Percentiles rank a stretch among this genome's conserved stretches.
phyloP scores from a whole-genome alignment of 768 basidiomycete species.

The Suillus bovinus region DNA sequence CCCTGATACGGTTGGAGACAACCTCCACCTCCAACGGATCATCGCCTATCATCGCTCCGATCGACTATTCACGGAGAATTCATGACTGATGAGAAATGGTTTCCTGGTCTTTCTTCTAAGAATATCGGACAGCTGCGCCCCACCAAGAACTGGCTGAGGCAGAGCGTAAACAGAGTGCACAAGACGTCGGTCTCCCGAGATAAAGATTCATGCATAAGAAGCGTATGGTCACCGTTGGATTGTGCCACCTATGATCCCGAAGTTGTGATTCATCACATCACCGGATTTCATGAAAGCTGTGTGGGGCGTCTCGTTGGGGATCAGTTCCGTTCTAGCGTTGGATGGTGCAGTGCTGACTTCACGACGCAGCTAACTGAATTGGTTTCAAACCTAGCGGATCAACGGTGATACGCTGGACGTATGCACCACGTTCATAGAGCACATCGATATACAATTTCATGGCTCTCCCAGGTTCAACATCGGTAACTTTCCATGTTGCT shows the following conservation, averaged over 20 bases:
- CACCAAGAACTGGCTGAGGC: neutral
- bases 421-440: neutral
- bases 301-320: neutral
- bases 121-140: neutral
- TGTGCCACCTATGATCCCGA: neutral
- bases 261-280: neutral
- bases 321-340: neutral
- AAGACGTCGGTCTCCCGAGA: too few species aligned
- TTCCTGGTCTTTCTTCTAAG: neutral
- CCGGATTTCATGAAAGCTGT: neutral
- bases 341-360: slow-evolving; percentile 1
- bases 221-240: neutral
- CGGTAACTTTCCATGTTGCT: neutral
- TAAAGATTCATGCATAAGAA: neutral
- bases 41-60: neutral
- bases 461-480: too few species aligned
- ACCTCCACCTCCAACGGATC: neutral
- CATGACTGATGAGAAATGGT: neutral
- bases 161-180: neutral
- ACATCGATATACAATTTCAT: neutral
- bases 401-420: neutral
- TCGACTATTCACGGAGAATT: neutral
- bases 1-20: neutral
- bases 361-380: neutral
- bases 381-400: neutral